A percentile compares a stretch with the other conserved stretches of the same genome.
Evolutionary conservation across 2,329 filamentous ascomycete genomes (phyloP).

Genomic region (Exserohilum rostratum): DNA sequence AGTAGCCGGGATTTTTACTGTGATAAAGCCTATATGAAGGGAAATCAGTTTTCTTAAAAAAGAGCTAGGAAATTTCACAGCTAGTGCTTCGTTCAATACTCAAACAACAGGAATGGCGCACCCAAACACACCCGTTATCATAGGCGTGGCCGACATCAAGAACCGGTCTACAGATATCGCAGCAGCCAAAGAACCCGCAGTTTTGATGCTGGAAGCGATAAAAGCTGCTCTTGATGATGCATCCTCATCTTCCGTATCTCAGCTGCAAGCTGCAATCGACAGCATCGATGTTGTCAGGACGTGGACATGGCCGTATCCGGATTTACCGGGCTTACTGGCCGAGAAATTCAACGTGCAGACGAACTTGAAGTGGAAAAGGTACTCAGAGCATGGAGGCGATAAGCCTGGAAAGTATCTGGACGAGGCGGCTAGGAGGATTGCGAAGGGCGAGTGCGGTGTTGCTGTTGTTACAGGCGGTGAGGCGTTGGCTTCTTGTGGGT

Average conservation of each 20-base stretch:
- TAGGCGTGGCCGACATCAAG: slow-evolving; percentile 67
- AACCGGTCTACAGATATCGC: slow-evolving; percentile 60
- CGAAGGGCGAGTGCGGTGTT: slow-evolving; percentile 60
- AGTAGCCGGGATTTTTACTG: too few species aligned
- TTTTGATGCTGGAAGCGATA: slow-evolving; percentile 65
- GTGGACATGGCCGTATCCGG: slow-evolving; percentile 70
- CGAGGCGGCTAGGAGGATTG: slow-evolving; percentile 64
- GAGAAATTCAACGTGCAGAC: slow-evolving; percentile 56
- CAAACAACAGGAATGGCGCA: background rate
- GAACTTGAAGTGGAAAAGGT: slow-evolving; percentile 53
- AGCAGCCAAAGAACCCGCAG: slow-evolving; percentile 64
- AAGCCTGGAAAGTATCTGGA: slow-evolving; percentile 68
- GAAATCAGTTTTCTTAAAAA: too few species aligned
- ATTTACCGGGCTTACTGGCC: slow-evolving; percentile 62
- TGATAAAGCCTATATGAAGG: too few species aligned
- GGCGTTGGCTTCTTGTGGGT: slow-evolving; percentile 64
- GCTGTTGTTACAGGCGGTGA: slow-evolving; percentile 69
- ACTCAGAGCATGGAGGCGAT: slow-evolving; percentile 68
- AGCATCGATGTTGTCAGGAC: slow-evolving; percentile 65
- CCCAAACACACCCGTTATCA: slow-evolving; percentile 57
- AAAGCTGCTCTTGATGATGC: slow-evolving; percentile 59
- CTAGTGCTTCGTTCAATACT: too few species aligned
- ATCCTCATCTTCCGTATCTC: slow-evolving; percentile 34
- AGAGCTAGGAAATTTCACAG: too few species aligned
- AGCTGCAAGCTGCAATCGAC: slow-evolving; percentile 59